Conservation (phyloP, 1,284 basidiomycete species). For the Trichosporon inkin region DNA sequence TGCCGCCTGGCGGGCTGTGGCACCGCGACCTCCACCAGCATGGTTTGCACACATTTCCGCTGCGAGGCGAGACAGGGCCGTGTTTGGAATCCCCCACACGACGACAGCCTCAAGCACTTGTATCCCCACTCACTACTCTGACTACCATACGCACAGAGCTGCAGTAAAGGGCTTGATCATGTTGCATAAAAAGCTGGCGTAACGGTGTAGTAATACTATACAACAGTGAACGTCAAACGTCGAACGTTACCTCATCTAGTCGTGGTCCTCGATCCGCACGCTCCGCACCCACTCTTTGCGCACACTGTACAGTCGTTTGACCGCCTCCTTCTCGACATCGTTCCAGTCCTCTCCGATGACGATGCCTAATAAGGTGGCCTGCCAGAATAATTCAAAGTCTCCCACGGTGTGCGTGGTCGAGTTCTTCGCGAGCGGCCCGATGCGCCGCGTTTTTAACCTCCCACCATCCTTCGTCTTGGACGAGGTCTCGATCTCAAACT, state of each 20-base stretch:
- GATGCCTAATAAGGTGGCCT: neutral
- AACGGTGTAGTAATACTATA: neutral
- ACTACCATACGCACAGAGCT: no score
- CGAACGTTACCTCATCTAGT: neutral
- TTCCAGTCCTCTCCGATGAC: constrained; percentile 2
- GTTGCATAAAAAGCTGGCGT: neutral
- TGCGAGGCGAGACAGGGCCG: no score
- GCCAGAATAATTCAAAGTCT: constrained; percentile 7
- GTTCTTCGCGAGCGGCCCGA: constrained; percentile 12
- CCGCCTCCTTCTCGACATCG: neutral
- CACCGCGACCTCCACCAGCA: neutral
- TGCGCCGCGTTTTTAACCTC: constrained; percentile 18
- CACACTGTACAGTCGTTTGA: constrained; percentile 1
- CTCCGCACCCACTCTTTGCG: constrained; percentile 5
- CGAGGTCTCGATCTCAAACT: constrained; percentile 21
- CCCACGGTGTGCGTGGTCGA: neutral
- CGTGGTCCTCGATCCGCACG: constrained; percentile 5
- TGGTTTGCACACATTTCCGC: neutral
- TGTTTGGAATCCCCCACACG: no score
- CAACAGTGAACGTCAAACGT: neutral
- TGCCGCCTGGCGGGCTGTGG: neutral
- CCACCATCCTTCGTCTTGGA: constrained; percentile 1
- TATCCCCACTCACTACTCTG: no score
- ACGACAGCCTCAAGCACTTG: no score
- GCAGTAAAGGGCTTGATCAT: neutral